These are phyloP conservation scores for Teunomyces pallodes DNA, from an alignment of 805 yeast species.

Conservation along the genomic window DNA sequence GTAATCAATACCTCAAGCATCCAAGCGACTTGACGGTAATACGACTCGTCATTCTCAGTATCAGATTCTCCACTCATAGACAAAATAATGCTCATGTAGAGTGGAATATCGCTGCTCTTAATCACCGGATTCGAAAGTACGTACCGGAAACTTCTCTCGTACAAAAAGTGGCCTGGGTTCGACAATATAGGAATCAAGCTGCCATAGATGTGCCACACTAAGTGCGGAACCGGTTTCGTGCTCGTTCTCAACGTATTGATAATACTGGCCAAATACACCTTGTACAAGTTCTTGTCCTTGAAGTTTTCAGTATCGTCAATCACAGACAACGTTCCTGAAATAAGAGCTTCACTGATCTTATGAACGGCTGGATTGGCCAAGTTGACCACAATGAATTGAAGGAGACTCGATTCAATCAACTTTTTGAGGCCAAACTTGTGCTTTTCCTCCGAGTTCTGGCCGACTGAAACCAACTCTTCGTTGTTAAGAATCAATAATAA, in stretches of 20 bases:
- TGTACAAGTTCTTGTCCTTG: conserved; percentile 57
- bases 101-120: conserved; percentile 43
- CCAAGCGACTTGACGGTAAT: conserved; percentile 66
- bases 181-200: conserved; percentile 54
- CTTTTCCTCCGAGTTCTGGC: conserved; percentile 18
- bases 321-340: conserved; percentile 44
- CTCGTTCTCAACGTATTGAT: conserved; percentile 32
- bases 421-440: conserved; percentile 50
- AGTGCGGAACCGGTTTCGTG: conserved; percentile 32
- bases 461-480: conserved; percentile 53
- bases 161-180: conserved; percentile 72
- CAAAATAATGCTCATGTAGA: conserved; percentile 38
- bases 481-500: conserved; percentile 60
- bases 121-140: conserved; percentile 55
- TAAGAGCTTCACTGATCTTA: conserved; percentile 41
- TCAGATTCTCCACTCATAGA: conserved; percentile 21
- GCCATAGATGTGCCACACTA: conserved; percentile 56
- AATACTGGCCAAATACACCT: conserved; percentile 50
- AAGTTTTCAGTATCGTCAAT: conserved; percentile 38
- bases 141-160: conserved; percentile 69
- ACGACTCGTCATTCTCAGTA: conserved; percentile 44
- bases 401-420: conserved; percentile 54
- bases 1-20: conserved; percentile 46
- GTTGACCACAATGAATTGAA: conserved; percentile 49
- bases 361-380: conserved; percentile 35